These are phyloP conservation scores for Hymenoscyphus linearis DNA, from an alignment of 2,329 filamentous ascomycete genomes.

Conservation along the genomic window DNA sequence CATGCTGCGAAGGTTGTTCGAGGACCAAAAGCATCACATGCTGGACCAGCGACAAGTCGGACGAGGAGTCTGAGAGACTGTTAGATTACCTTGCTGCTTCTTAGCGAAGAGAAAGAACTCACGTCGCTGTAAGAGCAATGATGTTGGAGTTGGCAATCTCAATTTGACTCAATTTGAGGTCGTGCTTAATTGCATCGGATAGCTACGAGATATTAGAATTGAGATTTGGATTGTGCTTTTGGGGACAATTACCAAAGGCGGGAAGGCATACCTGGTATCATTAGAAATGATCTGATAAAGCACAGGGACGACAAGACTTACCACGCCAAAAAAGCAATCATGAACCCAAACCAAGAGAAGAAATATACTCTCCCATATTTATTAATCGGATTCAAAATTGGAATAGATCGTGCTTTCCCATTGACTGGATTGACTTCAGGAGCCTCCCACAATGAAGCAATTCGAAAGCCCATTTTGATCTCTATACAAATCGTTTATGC, in stretches of 20 bases:
- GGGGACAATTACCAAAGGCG: constrained; percentile 43
- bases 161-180: constrained; percentile 63
- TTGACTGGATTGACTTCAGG: constrained; percentile 64
- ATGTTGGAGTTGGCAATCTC: constrained; percentile 90
- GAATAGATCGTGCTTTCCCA: constrained; percentile 74
- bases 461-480: constrained; percentile 21
- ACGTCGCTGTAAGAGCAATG: constrained; percentile 66
- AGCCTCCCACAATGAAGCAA: constrained; percentile 26
- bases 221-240: not conserved
- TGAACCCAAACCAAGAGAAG: constrained; percentile 82
- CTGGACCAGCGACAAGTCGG: constrained; percentile 70
- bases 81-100: not conserved
- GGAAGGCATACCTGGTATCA: constrained; percentile 68
- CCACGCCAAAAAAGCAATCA: constrained; percentile 87
- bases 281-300: constrained; percentile 1
- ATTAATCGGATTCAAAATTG: constrained; percentile 71
- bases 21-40: constrained; percentile 82
- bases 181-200: constrained; percentile 67
- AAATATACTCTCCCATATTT: constrained; percentile 83
- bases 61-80: constrained; percentile 50
- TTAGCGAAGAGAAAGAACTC: constrained; percentile 3
- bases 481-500: too few relatives aligned
- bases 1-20: constrained; percentile 73
- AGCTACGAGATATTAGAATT: constrained; percentile 36
- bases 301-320: constrained; percentile 44